A percentile compares a stretch with the other conserved stretches of the same genome.
These are phyloP conservation scores for Aspergillus sp. DNA, from an alignment of 2,329 filamentous ascomycete genomes.

Conservation along the genomic window DNA sequence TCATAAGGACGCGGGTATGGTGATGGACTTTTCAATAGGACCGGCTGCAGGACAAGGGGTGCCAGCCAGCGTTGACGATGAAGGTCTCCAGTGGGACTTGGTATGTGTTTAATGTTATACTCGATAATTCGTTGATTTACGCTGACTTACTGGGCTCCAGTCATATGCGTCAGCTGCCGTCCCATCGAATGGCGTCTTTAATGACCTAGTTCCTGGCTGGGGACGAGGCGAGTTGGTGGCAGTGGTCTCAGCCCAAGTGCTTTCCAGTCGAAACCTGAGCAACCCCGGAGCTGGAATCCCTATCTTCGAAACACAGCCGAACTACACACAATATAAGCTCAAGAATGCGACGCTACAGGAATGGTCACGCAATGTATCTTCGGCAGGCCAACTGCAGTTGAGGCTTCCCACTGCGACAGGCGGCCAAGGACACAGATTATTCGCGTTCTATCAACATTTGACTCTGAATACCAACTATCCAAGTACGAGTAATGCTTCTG, in stretches of 20 bases:
- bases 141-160: not conserved
- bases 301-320: slow-evolving; percentile 3
- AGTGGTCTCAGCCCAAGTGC: slow-evolving; percentile 20
- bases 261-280: slow-evolving; percentile 15
- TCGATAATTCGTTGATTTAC: not conserved
- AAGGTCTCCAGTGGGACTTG: slow-evolving; percentile 34
- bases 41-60: slow-evolving; percentile 49
- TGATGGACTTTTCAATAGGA: slow-evolving; percentile 48
- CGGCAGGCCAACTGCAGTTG: slow-evolving; percentile 8
- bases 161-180: slow-evolving; percentile 6
- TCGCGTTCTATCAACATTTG: slow-evolving; percentile 20
- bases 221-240: slow-evolving; percentile 33
- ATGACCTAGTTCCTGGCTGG: slow-evolving; percentile 38
- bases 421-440: slow-evolving; percentile 8
- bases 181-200: slow-evolving; percentile 31
- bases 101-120: slow-evolving; percentile 4
- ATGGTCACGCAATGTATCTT: slow-evolving; percentile 8
- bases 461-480: slow-evolving; percentile 25
- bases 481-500: slow-evolving; percentile 18
- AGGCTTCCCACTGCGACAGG: not conserved
- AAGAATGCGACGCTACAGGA: slow-evolving; percentile 12
- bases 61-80: slow-evolving; percentile 32
- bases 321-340: slow-evolving; percentile 10
- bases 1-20: slow-evolving; percentile 34
- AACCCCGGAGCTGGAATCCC: slow-evolving; percentile 2